A percentile compares a stretch with the other conserved stretches of the same genome.
Evolutionary conservation across 2,329 filamentous ascomycete genomes (phyloP).

Genomic region (Knoxdaviesia proteae): DNA sequence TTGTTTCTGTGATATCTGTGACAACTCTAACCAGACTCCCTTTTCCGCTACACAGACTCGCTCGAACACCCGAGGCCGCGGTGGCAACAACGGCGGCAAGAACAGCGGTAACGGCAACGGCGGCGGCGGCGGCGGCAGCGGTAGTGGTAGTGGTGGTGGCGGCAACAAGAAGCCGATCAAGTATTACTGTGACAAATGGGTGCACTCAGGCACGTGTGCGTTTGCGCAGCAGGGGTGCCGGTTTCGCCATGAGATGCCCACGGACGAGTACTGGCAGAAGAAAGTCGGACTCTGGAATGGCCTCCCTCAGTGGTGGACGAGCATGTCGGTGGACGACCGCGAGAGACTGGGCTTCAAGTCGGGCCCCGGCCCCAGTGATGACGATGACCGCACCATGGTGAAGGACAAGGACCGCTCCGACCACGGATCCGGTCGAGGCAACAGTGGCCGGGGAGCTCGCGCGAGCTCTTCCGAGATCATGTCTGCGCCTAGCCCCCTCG

Average conservation of each 20-base stretch:
- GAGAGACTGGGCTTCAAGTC: not conserved
- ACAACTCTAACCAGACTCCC: too few relatives aligned
- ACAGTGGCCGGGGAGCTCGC: too few relatives aligned
- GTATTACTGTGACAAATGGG: conserved; percentile 76
- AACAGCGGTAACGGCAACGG: too few relatives aligned
- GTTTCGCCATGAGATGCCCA: conserved; percentile 81
- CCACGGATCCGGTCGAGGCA: not conserved
- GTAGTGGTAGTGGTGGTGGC: too few relatives aligned
- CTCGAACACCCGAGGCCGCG: too few relatives aligned
- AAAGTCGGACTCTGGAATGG: conserved; percentile 51
- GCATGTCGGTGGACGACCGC: not conserved
- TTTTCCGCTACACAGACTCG: too few relatives aligned
- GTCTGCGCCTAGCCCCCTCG: too few relatives aligned
- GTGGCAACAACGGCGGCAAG: too few relatives aligned
- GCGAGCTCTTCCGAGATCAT: too few relatives aligned
- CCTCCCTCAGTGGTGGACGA: conserved; percentile 38
- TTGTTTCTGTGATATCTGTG: too few relatives aligned
- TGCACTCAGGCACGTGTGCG: conserved; percentile 65
- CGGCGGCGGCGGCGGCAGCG: too few relatives aligned
- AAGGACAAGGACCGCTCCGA: not conserved
- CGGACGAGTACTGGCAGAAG: conserved; percentile 41
- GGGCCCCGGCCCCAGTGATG: not conserved
- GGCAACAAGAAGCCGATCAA: conserved; percentile 28
- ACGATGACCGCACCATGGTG: not conserved
- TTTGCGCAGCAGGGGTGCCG: conserved; percentile 73